phyloP scores from a whole-genome alignment of 139 green algal species.

The Coelastrella sp. region DNA sequence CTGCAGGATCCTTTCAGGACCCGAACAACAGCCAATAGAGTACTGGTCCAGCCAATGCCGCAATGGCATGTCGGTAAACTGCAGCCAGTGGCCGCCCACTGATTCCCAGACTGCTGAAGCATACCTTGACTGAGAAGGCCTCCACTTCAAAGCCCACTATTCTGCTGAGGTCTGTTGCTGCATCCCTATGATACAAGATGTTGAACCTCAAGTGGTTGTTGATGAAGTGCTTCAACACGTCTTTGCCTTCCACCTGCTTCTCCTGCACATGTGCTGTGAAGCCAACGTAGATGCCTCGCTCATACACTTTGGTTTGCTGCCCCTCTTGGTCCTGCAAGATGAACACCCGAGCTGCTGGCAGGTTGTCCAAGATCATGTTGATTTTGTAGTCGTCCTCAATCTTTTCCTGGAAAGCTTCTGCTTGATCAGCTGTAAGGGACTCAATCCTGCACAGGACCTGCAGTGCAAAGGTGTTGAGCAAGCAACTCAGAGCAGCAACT shows the following conservation, averaged over 20 bases:
- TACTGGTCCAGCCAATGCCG: too few species aligned
- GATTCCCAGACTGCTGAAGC: conserved; percentile 64
- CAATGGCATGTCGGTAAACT: too few species aligned
- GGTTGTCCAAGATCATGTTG: conserved; percentile 99
- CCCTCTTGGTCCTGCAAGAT: conserved; percentile 82
- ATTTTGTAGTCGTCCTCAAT: conserved; percentile 98
- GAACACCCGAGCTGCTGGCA: conserved; percentile 94
- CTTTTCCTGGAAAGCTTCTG: conserved; percentile 83
- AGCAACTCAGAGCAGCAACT: too few species aligned
- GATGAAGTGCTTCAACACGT: conserved; percentile 82
- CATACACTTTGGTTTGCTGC: conserved; percentile 89
- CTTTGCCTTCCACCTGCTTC: not conserved
- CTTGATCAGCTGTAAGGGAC: conserved; percentile 75
- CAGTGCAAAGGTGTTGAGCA: not conserved
- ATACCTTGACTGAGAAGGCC: conserved; percentile 83
- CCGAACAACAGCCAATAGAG: too few species aligned
- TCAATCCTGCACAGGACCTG: conserved; percentile 89
- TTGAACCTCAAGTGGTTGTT: conserved; percentile 99
- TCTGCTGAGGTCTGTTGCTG: conserved; percentile 71
- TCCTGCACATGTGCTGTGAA: conserved; percentile 60
- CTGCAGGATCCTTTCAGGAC: too few species aligned
- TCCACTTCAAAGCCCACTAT: conserved; percentile 99
- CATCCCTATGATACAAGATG: conserved; percentile 95
- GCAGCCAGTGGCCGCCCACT: too few species aligned
- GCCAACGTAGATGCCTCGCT: conserved; percentile 95